phyloP scores from a whole-genome alignment of 2,329 filamentous ascomycete genomes.

The Pseudopyricularia javanii region DNA sequence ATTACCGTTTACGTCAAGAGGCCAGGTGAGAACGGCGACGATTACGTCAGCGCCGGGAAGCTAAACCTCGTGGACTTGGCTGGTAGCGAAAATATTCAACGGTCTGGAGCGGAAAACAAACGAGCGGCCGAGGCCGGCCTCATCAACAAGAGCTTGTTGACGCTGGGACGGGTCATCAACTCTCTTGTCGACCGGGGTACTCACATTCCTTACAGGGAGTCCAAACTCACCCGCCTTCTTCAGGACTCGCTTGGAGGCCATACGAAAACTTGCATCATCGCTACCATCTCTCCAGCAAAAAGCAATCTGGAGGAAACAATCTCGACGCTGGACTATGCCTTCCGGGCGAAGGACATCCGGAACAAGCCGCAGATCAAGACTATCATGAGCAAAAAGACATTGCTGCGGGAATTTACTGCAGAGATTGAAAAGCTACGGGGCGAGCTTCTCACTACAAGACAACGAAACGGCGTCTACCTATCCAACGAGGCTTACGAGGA shows the following conservation, averaged over 20 bases:
- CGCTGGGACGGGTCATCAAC: slow-evolving; percentile 92
- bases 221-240: slow-evolving; percentile 83
- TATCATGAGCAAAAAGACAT: slow-evolving; percentile 81
- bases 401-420: slow-evolving; percentile 76
- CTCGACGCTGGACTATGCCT: slow-evolving; percentile 94
- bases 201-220: slow-evolving; percentile 88
- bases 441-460: slow-evolving; percentile 82
- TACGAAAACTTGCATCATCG: slow-evolving; percentile 98
- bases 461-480: slow-evolving; percentile 90
- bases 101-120: slow-evolving; percentile 96
- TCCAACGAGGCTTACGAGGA: slow-evolving; percentile 83
- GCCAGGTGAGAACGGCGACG: slow-evolving; percentile 70
- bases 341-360: slow-evolving; percentile 94
- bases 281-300: slow-evolving; percentile 87
- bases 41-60: slow-evolving; percentile 83
- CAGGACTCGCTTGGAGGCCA: slow-evolving; percentile 94
- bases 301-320: slow-evolving; percentile 97
- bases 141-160: slow-evolving; percentile 96
- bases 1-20: slow-evolving; percentile 86
- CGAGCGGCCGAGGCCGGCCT: slow-evolving; percentile 87
- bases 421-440: slow-evolving; percentile 94
- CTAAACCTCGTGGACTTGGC: slow-evolving; percentile 93
- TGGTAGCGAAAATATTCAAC: slow-evolving; percentile 93
- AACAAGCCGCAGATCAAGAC: slow-evolving; percentile 97
- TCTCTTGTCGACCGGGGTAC: slow-evolving; percentile 62